These are phyloP conservation scores for Rhazya stricta DNA, from an alignment of 257 asterid species.

Conservation along the genomic window DNA sequence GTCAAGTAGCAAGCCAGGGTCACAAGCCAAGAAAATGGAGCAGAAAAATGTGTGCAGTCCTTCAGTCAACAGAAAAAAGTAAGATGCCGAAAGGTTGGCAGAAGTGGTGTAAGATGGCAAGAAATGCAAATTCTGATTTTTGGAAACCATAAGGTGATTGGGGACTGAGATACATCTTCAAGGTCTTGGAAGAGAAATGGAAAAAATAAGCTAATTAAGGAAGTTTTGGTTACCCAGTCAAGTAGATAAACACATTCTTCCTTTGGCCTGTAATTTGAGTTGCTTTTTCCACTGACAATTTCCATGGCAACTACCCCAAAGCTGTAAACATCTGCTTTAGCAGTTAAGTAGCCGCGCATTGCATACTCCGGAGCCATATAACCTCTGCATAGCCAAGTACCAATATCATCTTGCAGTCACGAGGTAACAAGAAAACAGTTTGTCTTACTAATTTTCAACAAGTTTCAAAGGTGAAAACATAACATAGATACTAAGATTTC, in stretches of 20 bases:
- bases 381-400: slow-evolving; percentile 50
- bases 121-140: not conserved
- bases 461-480: not conserved
- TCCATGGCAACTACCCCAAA: slow-evolving; percentile 92
- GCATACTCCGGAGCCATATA: slow-evolving; percentile 99
- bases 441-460: not conserved
- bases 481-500: not conserved
- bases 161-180: not conserved
- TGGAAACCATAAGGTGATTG: not conserved
- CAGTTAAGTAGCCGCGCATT: slow-evolving; percentile 74
- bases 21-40: not conserved
- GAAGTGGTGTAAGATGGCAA: not conserved
- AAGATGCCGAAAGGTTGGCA: not conserved
- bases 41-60: not conserved
- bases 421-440: not conserved
- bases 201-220: not conserved
- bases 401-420: not conserved
- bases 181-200: too few relatives aligned
- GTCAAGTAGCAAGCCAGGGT: not conserved
- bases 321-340: slow-evolving; percentile 90
- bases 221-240: slow-evolving; percentile 60
- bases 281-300: slow-evolving; percentile 86
- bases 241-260: slow-evolving; percentile 80
- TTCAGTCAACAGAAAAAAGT: not conserved
- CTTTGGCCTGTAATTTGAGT: slow-evolving; percentile 67